phyloP scores from a whole-genome alignment of 345 rosid genomes.

The Angophora floribunda region DNA sequence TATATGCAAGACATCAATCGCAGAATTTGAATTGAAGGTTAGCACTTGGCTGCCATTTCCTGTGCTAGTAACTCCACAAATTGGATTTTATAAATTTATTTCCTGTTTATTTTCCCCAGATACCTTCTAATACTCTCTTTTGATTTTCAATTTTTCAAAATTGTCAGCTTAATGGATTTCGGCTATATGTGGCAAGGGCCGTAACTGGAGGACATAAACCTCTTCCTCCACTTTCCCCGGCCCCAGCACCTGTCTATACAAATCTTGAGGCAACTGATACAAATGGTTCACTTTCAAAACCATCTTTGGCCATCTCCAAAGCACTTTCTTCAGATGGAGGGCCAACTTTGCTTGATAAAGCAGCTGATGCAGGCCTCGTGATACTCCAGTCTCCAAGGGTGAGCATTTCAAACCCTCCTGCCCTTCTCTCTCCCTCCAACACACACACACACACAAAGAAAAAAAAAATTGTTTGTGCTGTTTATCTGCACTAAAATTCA shows the following conservation, averaged over 20 bases:
- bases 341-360: constrained; percentile 38
- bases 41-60: background rate
- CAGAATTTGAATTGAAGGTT: constrained; percentile 82
- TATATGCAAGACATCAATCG: constrained; percentile 56
- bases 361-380: constrained; percentile 69
- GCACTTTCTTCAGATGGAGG: constrained; percentile 25
- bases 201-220: constrained; percentile 18
- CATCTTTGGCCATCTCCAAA: constrained; percentile 57
- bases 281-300: constrained; percentile 43
- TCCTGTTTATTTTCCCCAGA: background rate
- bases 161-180: constrained; percentile 65
- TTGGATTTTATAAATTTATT: background rate
- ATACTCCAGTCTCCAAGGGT: constrained; percentile 83
- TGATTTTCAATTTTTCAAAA: background rate
- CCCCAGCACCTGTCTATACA: constrained; percentile 18
- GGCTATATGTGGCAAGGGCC: constrained; percentile 53
- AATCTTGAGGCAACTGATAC: constrained; percentile 4
- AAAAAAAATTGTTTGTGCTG: background rate
- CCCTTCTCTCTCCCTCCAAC: background rate
- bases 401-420: background rate
- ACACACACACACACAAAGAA: background rate
- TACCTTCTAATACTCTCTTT: background rate
- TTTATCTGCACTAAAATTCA: background rate
- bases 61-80: background rate
- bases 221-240: constrained; percentile 20